Percentiles rank a stretch among this genome's conserved stretches.
These are phyloP conservation scores for Hypoxylon fuscum DNA, from an alignment of 495 filamentous ascomycete species.

Conservation along the genomic window DNA sequence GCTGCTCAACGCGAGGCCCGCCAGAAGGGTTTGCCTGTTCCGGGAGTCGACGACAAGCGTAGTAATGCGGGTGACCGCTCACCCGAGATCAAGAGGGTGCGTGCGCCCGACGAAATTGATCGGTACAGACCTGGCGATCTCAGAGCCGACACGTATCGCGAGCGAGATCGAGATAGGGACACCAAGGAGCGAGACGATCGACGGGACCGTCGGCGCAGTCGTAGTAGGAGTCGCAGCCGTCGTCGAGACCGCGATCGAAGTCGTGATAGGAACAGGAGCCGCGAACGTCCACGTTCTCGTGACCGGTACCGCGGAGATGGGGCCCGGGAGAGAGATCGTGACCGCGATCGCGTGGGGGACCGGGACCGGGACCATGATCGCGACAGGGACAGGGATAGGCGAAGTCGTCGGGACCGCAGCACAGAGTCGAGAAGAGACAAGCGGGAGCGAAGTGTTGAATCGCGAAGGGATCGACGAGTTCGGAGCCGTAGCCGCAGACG, in stretches of 20 bases:
- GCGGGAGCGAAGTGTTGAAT: conserved; percentile 16
- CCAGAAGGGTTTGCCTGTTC: conserved; percentile 59
- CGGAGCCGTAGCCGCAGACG: conserved; percentile 38
- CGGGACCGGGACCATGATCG: conserved; percentile 35
- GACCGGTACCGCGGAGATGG: conserved; percentile 41
- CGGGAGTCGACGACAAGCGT: conserved; percentile 55
- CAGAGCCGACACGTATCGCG: conserved; percentile 19
- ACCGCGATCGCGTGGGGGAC: conserved; percentile 40
- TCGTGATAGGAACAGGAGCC: conserved; percentile 54
- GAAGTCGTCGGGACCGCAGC: conserved; percentile 40
- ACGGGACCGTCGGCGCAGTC: conserved; percentile 46
- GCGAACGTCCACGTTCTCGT: conserved; percentile 49
- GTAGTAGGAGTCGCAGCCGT: conserved; percentile 49
- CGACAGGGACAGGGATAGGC: conserved; percentile 39
- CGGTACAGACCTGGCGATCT: conserved; percentile 53
- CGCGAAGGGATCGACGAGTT: conserved; percentile 19
- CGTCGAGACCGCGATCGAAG: conserved; percentile 47
- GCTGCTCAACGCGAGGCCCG: conserved; percentile 62
- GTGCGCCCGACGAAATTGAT: conserved; percentile 54
- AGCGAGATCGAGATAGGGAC: conserved; percentile 37
- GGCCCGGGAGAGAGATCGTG: conserved; percentile 40
- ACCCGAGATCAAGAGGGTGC: conserved; percentile 56
- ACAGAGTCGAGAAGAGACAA: conserved; percentile 39
- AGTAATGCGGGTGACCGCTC: conserved; percentile 52
- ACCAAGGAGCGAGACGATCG: conserved; percentile 32